Conservation (phyloP, 2,329 filamentous ascomycete genomes). For the Cyclaneusma minus region DNA sequence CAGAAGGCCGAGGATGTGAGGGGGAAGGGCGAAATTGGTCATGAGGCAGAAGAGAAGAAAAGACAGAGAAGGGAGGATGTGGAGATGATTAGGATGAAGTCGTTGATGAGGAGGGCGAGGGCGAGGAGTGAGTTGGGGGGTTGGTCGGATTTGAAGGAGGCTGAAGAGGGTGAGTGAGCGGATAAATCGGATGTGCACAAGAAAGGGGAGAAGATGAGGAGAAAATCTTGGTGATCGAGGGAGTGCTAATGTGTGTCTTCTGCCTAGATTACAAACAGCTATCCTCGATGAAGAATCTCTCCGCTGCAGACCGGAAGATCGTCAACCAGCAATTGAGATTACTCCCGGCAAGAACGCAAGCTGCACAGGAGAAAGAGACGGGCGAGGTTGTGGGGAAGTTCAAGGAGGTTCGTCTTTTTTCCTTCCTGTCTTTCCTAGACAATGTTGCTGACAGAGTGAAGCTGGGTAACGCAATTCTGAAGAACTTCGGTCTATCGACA, state of each 20-base stretch:
- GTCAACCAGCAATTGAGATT: conserved; percentile 49
- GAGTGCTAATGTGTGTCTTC: conserved; percentile 1
- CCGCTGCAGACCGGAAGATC: conserved; percentile 47
- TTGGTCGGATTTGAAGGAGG: conserved; percentile 67
- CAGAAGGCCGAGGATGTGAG: conserved; percentile 25
- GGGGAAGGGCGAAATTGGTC: conserved; percentile 15
- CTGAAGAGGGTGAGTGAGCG: conserved; percentile 35
- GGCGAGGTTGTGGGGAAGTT: conserved; percentile 96
- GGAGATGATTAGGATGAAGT: conserved; percentile 64
- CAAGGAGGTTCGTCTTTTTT: conserved; percentile 45
- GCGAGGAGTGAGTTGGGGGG: conserved; percentile 49
- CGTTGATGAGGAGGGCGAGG: conserved; percentile 39
- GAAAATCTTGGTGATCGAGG: neutral
- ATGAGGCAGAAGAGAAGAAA: no score
- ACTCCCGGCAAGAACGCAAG: conserved; percentile 55
- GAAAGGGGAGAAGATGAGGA: conserved; percentile 20
- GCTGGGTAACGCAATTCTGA: conserved; percentile 80
- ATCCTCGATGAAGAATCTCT: conserved; percentile 41
- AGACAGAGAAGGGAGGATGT: conserved; percentile 43
- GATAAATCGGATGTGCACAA: neutral
- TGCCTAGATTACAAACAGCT: conserved; percentile 56
- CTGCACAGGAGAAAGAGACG: conserved; percentile 75
- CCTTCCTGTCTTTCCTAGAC: neutral
- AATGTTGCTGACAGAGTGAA: conserved; percentile 17
- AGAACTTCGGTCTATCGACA: conserved; percentile 85